Evolutionary conservation across 2,329 filamentous ascomycete genomes (phyloP).

Genomic region (Fusarium tricinctum): DNA sequence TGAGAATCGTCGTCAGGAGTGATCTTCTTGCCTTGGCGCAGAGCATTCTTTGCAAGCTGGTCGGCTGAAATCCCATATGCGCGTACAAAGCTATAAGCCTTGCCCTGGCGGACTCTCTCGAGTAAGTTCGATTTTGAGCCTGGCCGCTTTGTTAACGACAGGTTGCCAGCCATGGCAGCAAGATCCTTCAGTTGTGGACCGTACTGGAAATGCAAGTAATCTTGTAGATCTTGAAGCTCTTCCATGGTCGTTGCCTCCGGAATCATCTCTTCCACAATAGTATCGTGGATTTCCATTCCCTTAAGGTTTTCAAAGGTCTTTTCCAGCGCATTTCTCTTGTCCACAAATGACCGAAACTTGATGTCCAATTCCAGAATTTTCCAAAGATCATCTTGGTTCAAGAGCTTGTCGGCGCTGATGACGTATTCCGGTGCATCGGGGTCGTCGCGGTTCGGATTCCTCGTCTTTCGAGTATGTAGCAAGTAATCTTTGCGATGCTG

Average conservation of each 20-base stretch:
- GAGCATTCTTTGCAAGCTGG: slow-evolving; percentile 86
- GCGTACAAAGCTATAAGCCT: slow-evolving; percentile 84
- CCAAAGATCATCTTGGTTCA: slow-evolving; percentile 95
- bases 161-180: slow-evolving; percentile 71
- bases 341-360: slow-evolving; percentile 92
- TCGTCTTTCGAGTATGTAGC: slow-evolving; percentile 84
- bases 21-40: slow-evolving; percentile 81
- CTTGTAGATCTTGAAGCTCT: slow-evolving; percentile 95
- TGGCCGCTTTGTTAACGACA: slow-evolving; percentile 81
- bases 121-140: slow-evolving; percentile 85
- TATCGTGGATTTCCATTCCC: slow-evolving; percentile 74
- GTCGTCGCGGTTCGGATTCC: slow-evolving; percentile 73
- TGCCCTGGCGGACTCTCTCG: slow-evolving; percentile 85
- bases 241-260: slow-evolving; percentile 86
- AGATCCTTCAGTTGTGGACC: slow-evolving; percentile 86
- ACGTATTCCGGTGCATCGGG: slow-evolving; percentile 79
- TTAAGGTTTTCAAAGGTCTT: slow-evolving; percentile 82
- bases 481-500: slow-evolving; percentile 98
- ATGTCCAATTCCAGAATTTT: slow-evolving; percentile 94
- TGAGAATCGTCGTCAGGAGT: slow-evolving; percentile 87
- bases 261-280: slow-evolving; percentile 86
- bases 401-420: slow-evolving; percentile 85
- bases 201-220: slow-evolving; percentile 97
- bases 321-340: slow-evolving; percentile 89
- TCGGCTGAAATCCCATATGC: slow-evolving; percentile 93